phyloP scores from a whole-genome alignment of 1,139 yeast genomes.

The Fermentozyma sake region DNA sequence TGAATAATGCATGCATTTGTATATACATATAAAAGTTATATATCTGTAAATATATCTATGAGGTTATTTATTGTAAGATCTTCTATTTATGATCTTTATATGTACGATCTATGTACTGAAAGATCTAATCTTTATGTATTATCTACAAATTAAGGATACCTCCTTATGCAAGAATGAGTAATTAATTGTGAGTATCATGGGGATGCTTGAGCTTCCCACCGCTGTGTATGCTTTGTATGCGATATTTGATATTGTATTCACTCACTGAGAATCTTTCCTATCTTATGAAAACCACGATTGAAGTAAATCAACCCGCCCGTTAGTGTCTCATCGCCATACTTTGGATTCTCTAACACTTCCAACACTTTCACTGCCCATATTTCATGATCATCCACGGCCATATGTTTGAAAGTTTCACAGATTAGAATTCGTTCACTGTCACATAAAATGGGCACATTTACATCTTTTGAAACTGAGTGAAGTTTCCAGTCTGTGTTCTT shows the following conservation, averaged over 20 bases:
- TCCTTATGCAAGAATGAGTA: no score
- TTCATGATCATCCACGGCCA: slow-evolving; percentile 74
- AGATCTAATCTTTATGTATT: no score
- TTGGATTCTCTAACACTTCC: slow-evolving; percentile 42
- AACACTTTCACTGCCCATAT: slow-evolving; percentile 76
- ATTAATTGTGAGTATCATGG: no score
- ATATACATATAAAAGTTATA: no score
- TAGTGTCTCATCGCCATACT: slow-evolving; percentile 19
- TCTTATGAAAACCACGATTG: slow-evolving; percentile 53
- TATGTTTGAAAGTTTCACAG: slow-evolving; percentile 52
- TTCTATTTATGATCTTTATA: no score
- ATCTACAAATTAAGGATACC: no score
- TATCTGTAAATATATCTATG: no score
- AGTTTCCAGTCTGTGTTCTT: slow-evolving; percentile 23
- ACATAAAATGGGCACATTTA: slow-evolving; percentile 53
- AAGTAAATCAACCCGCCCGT: slow-evolving; percentile 71
- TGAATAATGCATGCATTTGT: slow-evolving; percentile 5
- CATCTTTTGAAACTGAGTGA: slow-evolving; percentile 13
- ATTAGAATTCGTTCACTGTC: slow-evolving; percentile 61
- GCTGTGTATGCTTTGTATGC: slow-evolving; percentile 2
- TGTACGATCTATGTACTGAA: no score
- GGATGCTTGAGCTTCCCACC: no score
- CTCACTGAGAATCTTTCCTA: slow-evolving; percentile 41
- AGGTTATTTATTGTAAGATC: no score
- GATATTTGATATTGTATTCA: slow-evolving; percentile 2